Evolutionary conservation across 1,284 basidiomycete genomes (phyloP).

Genomic region (Puccinia coronata): DNA sequence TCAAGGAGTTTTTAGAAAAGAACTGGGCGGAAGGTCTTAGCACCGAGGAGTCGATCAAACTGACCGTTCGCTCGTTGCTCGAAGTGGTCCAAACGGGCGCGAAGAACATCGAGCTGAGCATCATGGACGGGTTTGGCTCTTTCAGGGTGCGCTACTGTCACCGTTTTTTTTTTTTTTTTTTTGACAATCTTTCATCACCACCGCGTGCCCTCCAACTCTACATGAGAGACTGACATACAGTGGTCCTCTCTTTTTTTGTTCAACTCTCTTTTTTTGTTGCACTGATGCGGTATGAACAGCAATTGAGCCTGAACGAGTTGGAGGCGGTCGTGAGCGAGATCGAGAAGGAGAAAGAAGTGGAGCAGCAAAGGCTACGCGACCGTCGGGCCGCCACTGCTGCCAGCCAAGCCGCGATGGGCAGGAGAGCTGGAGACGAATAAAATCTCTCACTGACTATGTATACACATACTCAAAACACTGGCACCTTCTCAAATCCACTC

Average conservation of each 20-base stretch:
- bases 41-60: conserved; percentile 86
- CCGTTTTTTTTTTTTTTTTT: neutral
- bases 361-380: conserved; percentile 81
- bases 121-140: conserved; percentile 70
- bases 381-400: conserved; percentile 76
- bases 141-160: conserved; percentile 21
- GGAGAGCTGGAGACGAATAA: conserved; percentile 33
- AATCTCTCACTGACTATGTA: neutral
- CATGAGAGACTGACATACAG: too few species aligned
- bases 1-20: conserved; percentile 98
- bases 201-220: neutral
- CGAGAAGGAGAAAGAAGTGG: conserved; percentile 93
- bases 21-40: conserved; percentile 90
- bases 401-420: conserved; percentile 75
- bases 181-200: neutral
- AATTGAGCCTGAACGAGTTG: conserved; percentile 79
- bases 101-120: conserved; percentile 97
- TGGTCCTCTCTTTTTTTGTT: too few species aligned
- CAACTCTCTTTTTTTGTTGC: too few species aligned
- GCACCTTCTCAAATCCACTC: too few species aligned
- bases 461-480: too few species aligned
- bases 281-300: conserved; percentile 63
- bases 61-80: conserved; percentile 91
- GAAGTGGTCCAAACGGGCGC: conserved; percentile 99
- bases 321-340: conserved; percentile 87